Conservation (phyloP, 306 rosid genomes). For the Medicago arabica region DNA sequence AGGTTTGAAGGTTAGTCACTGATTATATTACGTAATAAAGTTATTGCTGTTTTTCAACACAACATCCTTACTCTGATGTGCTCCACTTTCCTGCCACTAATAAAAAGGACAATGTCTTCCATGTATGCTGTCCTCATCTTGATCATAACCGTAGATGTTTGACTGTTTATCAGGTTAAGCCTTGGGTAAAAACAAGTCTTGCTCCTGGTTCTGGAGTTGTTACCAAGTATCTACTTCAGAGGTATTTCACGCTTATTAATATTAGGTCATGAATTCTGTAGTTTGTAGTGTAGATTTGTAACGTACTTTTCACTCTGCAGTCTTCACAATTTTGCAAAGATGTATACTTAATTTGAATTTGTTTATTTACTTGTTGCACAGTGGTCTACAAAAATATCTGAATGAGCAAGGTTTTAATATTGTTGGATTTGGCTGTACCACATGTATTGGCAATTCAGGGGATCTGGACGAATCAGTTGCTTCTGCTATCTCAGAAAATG, state of each 20-base stretch:
- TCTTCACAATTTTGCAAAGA: slow-evolving; percentile 23
- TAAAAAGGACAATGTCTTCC: slow-evolving; percentile 14
- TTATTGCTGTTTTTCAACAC: slow-evolving; percentile 18
- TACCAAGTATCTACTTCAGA: slow-evolving; percentile 82
- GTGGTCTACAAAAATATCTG: slow-evolving; percentile 84
- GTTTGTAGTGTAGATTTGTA: slow-evolving; percentile 20
- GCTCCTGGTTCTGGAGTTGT: slow-evolving; percentile 98
- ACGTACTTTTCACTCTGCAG: slow-evolving; percentile 2
- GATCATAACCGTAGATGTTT: slow-evolving; percentile 24
- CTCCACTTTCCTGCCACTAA: slow-evolving; percentile 11
- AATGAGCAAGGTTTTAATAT: slow-evolving; percentile 86
- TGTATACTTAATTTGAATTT: slow-evolving; percentile 38
- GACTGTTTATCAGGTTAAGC: slow-evolving; percentile 74
- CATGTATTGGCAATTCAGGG: slow-evolving; percentile 96
- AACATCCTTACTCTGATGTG: slow-evolving; percentile 1
- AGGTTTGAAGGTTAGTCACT: slow-evolving; percentile 76
- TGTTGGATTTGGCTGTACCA: slow-evolving; percentile 97
- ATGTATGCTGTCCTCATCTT: slow-evolving; percentile 19
- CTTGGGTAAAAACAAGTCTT: slow-evolving; percentile 99
- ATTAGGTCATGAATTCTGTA: slow-evolving; percentile 23
- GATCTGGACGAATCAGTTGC: slow-evolving; percentile 81
- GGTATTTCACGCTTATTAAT: slow-evolving; percentile 51
- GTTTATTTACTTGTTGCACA: slow-evolving; percentile 51
- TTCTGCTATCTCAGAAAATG: slow-evolving; percentile 86
- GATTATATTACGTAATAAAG: slow-evolving; percentile 14